Base-by-base conservation (phyloP, 257 asterid species). In the Scutellaria baicalensis region DNA sequence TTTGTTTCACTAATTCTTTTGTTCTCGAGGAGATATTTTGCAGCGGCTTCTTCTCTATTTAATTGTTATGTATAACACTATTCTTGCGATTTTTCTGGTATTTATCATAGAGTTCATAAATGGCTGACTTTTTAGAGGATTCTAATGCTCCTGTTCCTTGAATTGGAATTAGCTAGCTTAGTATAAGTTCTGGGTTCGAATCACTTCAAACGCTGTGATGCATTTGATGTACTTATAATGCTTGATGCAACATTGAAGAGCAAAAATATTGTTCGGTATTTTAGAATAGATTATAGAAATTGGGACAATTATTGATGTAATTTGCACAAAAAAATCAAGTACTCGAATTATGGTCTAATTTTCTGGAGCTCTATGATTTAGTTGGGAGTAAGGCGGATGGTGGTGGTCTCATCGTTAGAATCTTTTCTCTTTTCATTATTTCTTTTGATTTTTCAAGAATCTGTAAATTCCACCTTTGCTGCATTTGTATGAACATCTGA, bases 301-400 rank as follows among this genome's bases (percentile, higher is more conserved):
- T 27, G 33, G 33, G 33, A 27, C 33, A 2, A 27, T 27, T 2
- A 27, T 27, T 27, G 33, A 27, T 1, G 33, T 5, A 27, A 27
- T 27, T 2, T 27, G 33, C 3, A 27, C 33, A 27, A 1, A 3
- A 27, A 27, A 27, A 27, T 39, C 12, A 12, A 63, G 55, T 39
- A 39, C 16, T 17, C 12, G 6, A n/a, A 56, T 42, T 23, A 9
- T 54, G 42, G 74, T 23, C 13, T 12, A 23, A 10, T 27, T 55
- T 69, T 56, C 21, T 61, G 12, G 18, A 56, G 64, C 65, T 42
- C 74, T 43, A 23, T 40, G 64, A 55, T 55, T 68, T 57, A 42
- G 33, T 40, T 6, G 21, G 54, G 54, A 35, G 23, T 66, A 49
- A 50, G 49, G n/a, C 31, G 21, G 18, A 11, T 6, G 9, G 49